A percentile compares a stretch with the other conserved stretches of the same genome.
Conservation (phyloP, 768 basidiomycete species). For the Termitomyces heimii region DNA sequence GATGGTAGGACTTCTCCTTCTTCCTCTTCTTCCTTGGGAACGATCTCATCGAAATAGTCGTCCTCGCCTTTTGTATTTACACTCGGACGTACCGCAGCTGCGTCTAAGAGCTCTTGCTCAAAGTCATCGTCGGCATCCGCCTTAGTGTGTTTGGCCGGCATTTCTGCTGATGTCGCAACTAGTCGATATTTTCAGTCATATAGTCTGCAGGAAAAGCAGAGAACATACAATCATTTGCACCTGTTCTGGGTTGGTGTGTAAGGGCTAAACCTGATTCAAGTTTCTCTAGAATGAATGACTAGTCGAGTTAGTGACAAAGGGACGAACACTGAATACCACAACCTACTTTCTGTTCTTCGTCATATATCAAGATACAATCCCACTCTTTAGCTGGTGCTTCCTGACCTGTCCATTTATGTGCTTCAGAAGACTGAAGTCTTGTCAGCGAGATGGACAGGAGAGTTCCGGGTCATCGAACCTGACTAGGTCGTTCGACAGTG, state of each 20-base stretch:
- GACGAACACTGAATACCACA: neutral
- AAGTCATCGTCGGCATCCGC: slow-evolving; percentile 18
- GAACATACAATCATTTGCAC: slow-evolving; percentile 11
- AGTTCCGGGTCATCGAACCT: slow-evolving; percentile 37
- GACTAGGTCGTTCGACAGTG: slow-evolving; percentile 56
- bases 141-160: slow-evolving; percentile 10
- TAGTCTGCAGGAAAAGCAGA: no score
- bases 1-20: slow-evolving; percentile 23
- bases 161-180: slow-evolving; percentile 11
- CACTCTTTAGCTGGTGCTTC: slow-evolving; percentile 59
- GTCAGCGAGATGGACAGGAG: neutral
- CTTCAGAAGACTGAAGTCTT: slow-evolving; percentile 40
- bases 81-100: slow-evolving; percentile 22
- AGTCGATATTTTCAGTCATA: neutral
- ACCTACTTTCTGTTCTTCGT: slow-evolving; percentile 66
- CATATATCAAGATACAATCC: slow-evolving; percentile 77
- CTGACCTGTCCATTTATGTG: slow-evolving; percentile 48
- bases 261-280: slow-evolving; percentile 61
- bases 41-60: slow-evolving; percentile 35
- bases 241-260: slow-evolving; percentile 41
- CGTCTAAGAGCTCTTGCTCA: slow-evolving; percentile 18
- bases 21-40: slow-evolving; percentile 31
- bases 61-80: slow-evolving; percentile 31
- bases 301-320: slow-evolving; percentile 11
- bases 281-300: slow-evolving; percentile 74